These are phyloP conservation scores for Leccinellum albellum DNA, from an alignment of 768 basidiomycete genomes.

Conservation along the genomic window DNA sequence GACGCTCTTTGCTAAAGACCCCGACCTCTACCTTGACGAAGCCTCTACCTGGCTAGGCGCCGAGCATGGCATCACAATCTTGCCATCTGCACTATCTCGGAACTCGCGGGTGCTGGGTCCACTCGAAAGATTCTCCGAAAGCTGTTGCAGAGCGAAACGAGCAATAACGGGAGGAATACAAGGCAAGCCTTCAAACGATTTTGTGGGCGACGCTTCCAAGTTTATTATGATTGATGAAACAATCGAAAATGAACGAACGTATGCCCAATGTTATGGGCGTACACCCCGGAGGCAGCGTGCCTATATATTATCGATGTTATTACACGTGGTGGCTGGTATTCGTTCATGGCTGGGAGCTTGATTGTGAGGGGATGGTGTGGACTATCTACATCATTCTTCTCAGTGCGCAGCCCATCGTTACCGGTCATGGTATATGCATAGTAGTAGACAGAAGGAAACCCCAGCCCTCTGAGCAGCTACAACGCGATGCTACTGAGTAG, in stretches of 20 bases:
- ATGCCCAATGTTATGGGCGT: neutral
- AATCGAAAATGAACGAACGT: neutral
- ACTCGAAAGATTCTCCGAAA: neutral
- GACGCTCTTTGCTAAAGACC: neutral
- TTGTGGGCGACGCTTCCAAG: neutral
- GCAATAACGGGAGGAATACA: neutral
- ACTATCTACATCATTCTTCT: too few relatives aligned
- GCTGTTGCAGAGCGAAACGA: constrained; percentile 1
- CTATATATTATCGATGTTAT: neutral
- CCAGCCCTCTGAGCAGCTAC: too few relatives aligned
- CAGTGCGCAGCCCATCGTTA: too few relatives aligned
- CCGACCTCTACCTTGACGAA: constrained; percentile 1
- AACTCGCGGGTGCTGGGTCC: constrained; percentile 11
- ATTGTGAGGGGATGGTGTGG: too few relatives aligned
- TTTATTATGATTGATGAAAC: constrained; percentile 8
- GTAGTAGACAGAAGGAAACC: too few relatives aligned
- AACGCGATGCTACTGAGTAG: too few relatives aligned
- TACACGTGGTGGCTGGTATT: neutral
- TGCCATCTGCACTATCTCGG: constrained; percentile 9
- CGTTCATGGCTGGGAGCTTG: too few relatives aligned
- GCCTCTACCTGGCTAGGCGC: neutral
- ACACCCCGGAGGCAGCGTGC: neutral
- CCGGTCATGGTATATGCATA: too few relatives aligned
- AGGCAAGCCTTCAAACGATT: neutral
- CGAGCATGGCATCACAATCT: constrained; percentile 3